Evolutionary conservation across 2,329 filamentous ascomycete species (phyloP), one percentile per base, ranked within the genome.

Genomic region (Magnaporthales sp.): DNA sequence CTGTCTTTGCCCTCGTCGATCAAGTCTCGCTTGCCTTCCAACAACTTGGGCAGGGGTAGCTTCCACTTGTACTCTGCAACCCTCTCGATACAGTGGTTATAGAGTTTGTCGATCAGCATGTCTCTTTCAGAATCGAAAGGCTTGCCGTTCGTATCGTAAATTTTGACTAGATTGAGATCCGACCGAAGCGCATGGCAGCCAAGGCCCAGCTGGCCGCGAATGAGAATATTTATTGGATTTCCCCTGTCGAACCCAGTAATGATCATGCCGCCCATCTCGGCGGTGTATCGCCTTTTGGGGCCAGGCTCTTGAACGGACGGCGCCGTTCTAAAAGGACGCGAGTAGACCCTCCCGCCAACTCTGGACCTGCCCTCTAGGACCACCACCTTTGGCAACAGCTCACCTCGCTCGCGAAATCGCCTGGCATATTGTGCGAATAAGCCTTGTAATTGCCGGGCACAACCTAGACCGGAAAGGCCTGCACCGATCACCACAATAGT

Each of bases 221-320:
- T 89, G 68, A 99, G 87, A 63, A 93, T 87, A 75, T 97, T 96
- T 71, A 99, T 80, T 5, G 95, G 95, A 72, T 99, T 99, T 22
- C 96, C 96, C 70, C 92, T 87, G 71, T 98, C 93, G 75, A 98
- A 99, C 0, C 95, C 95, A 38, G 96, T 97, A 68, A 99, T 93
- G 68, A 99, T 98, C 83, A 99, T 97, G 66, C 94, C 95, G 30
- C 95, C 95, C 89, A 97, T 96, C 76, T 99, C 95, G 32, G 92
- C 95, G 24, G 93, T 98, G 73, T 90, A 90, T 64, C 87, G 81
- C 68, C 82, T 84, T 9, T 19, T 19, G 26, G 56, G 56, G 22
- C 32, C 64, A 27, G 24, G 6, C 22, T n/a, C 54, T 24, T 27
- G 54, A 8, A 46, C n/a, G 30, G 30, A 27, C 11, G 64, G 64